Conservation (phyloP, 805 yeast species). For the Myxozyma melibiosi region DNA sequence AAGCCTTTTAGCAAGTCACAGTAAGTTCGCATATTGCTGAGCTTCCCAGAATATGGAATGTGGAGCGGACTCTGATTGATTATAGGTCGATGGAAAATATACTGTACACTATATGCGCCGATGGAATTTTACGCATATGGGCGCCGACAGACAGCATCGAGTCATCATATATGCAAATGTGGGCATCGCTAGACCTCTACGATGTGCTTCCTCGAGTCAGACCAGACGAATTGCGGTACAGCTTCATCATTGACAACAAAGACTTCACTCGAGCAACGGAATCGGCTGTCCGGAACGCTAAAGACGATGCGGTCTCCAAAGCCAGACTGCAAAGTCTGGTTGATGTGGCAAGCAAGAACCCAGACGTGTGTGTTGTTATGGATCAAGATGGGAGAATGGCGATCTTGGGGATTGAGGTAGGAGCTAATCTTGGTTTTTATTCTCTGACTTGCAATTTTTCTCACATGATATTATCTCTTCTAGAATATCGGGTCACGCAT, state of each 20-base stretch:
- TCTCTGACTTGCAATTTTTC: neutral
- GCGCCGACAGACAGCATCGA: conserved; percentile 39
- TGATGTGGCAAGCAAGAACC: conserved; percentile 33
- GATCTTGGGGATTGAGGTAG: conserved; percentile 33
- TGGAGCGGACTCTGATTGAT: too few species aligned
- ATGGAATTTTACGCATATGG: conserved; percentile 66
- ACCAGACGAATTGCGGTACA: conserved; percentile 22
- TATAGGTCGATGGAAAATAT: conserved; percentile 48
- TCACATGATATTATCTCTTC: too few species aligned
- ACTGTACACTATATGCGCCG: conserved; percentile 66
- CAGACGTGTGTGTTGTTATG: conserved; percentile 35
- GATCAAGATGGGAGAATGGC: conserved; percentile 35
- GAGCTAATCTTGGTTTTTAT: neutral
- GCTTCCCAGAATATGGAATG: too few species aligned
- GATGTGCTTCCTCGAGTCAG: conserved; percentile 29
- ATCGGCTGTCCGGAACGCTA: conserved; percentile 33
- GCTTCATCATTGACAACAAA: conserved; percentile 32
- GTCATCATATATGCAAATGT: conserved; percentile 45
- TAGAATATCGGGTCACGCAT: conserved; percentile 31
- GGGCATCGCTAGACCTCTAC: conserved; percentile 53
- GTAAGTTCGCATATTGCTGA: neutral
- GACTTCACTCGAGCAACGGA: conserved; percentile 36
- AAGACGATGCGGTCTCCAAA: conserved; percentile 6
- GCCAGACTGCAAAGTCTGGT: conserved; percentile 19
- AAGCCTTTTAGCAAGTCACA: conserved; percentile 43